phyloP scores from a whole-genome alignment of 768 basidiomycete genomes.

The Auricularia sp. region DNA sequence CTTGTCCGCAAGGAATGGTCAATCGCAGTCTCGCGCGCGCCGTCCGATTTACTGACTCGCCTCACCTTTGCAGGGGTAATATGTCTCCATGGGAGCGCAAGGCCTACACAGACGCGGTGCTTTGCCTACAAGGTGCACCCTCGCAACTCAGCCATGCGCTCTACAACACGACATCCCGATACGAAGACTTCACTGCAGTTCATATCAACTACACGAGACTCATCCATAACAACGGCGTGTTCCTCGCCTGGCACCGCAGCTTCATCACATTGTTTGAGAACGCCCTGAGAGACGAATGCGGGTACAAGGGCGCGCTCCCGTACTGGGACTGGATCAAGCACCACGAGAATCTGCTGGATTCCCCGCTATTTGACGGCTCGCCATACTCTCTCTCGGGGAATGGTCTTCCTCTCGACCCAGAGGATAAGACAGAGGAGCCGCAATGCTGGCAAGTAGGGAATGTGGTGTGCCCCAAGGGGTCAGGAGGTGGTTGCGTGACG shows the following conservation, averaged over 20 bases:
- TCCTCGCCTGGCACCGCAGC: constrained; percentile 25
- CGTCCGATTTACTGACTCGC: no score
- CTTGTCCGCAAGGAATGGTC: no score
- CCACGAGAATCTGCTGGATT: neutral
- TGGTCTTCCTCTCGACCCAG: neutral
- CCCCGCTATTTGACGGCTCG: neutral
- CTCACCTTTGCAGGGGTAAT: neutral
- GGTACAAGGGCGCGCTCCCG: constrained; percentile 19
- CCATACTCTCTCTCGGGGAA: neutral
- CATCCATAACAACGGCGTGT: constrained; percentile 15
- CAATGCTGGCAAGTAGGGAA: neutral
- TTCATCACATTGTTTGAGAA: constrained; percentile 17
- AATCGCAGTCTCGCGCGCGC: no score
- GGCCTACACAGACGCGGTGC: neutral
- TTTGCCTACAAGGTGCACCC: neutral
- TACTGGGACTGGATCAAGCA: constrained; percentile 19
- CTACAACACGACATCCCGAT: neutral
- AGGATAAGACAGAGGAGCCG: neutral
- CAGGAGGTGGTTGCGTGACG: neutral
- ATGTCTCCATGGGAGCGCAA: neutral
- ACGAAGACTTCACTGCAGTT: neutral
- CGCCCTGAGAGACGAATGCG: constrained; percentile 19
- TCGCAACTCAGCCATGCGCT: neutral
- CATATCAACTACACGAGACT: neutral
- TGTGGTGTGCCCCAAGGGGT: neutral